Conservation (phyloP, 164 flowering plant genomes). For the Litsea cubeba region DNA sequence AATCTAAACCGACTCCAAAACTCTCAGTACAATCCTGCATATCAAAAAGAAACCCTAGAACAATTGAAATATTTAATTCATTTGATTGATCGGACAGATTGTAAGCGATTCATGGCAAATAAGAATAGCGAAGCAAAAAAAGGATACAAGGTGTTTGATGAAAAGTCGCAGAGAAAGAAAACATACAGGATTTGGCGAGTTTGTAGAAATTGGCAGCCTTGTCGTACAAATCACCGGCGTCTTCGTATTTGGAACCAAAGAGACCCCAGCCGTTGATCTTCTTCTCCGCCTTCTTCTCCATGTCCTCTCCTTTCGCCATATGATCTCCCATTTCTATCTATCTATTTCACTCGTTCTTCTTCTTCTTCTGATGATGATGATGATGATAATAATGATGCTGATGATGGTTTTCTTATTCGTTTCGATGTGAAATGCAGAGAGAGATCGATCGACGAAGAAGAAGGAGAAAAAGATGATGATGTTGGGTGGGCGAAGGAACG, state of each 20-base stretch:
- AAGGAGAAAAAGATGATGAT: too few species aligned
- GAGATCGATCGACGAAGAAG: too few species aligned
- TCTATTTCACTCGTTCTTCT: not conserved
- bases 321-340: constrained; percentile 34
- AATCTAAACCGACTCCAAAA: too few species aligned
- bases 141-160: too few species aligned
- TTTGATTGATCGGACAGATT: too few species aligned
- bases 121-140: too few species aligned
- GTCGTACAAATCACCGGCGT: constrained; percentile 49
- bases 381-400: too few species aligned
- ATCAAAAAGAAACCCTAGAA: not conserved
- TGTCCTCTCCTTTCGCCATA: constrained; percentile 35
- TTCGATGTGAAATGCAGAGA: too few species aligned
- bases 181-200: constrained; percentile 46
- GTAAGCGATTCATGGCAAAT: not conserved
- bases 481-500: too few species aligned
- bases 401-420: too few species aligned
- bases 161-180: not conserved
- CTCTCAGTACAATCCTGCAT: too few species aligned
- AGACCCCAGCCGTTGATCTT: constrained; percentile 43
- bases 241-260: constrained; percentile 41
- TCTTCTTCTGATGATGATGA: too few species aligned
- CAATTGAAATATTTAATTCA: not conserved
- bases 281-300: constrained; percentile 50
- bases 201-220: constrained; percentile 50